A percentile compares a stretch with the other conserved stretches of the same genome.
phyloP scores from a whole-genome alignment of 768 basidiomycete genomes.

The Daedaleopsis nitida region DNA sequence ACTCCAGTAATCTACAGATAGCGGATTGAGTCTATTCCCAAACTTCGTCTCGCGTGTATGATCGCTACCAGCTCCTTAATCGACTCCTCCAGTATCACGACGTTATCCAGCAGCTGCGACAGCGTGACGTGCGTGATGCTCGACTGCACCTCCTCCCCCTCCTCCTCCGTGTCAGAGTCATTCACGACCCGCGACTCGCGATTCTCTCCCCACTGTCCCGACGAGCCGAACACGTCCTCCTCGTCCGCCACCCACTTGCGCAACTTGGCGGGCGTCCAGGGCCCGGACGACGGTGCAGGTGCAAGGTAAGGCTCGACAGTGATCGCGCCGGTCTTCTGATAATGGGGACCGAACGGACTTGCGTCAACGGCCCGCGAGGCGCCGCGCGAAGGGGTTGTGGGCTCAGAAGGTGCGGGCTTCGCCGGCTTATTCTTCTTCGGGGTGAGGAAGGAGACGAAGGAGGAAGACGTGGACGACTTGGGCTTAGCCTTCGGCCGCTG shows the following conservation, averaged over 20 bases:
- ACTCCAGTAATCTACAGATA: conserved; percentile 50
- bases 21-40: conserved; percentile 82
- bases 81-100: conserved; percentile 92
- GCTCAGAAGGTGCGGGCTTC: conserved; percentile 38
- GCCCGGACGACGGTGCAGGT: conserved; percentile 55
- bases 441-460: conserved; percentile 77
- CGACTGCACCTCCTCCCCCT: conserved; percentile 27
- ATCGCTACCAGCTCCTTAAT: conserved; percentile 91
- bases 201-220: conserved; percentile 45
- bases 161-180: conserved; percentile 35
- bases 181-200: conserved; percentile 24
- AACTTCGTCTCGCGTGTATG: conserved; percentile 76
- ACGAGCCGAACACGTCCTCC: conserved; percentile 69
- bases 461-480: conserved; percentile 53
- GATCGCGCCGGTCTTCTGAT: conserved; percentile 74
- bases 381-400: conserved; percentile 48
- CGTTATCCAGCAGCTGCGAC: conserved; percentile 87
- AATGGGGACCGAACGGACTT: conserved; percentile 85
- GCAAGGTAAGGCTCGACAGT: conserved; percentile 71
- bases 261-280: conserved; percentile 62
- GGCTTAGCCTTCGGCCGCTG: conserved; percentile 37
- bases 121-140: conserved; percentile 60
- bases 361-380: conserved; percentile 50
- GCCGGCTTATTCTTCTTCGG: conserved; percentile 67
- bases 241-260: conserved; percentile 59